phyloP scores from a whole-genome alignment of 306 rosid species.

The Prinsepia uniflora region DNA sequence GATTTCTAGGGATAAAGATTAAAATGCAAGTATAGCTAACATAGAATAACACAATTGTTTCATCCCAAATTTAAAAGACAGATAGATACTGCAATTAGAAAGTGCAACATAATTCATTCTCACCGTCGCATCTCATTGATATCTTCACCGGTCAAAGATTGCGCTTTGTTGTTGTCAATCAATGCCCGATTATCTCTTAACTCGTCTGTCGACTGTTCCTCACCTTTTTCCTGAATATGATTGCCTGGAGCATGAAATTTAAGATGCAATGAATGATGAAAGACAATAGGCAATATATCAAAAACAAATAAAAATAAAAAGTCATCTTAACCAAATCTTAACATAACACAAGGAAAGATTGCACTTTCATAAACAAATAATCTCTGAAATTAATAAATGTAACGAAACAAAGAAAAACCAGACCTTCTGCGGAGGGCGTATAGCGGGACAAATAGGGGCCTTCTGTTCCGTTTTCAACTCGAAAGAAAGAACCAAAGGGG shows the following conservation, averaged over 20 bases:
- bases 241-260: conserved; percentile 27
- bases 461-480: conserved; percentile 47
- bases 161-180: conserved; percentile 80
- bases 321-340: not conserved
- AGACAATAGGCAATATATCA: not conserved
- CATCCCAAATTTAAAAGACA: not conserved
- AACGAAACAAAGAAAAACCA: not conserved
- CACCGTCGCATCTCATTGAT: conserved; percentile 75
- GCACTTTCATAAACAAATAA: not conserved
- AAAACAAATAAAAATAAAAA: not conserved
- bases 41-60: not conserved
- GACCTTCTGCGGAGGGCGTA: conserved; percentile 50
- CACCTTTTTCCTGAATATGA: conserved; percentile 36
- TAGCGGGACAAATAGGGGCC: conserved; percentile 50
- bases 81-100: not conserved
- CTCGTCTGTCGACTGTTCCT: conserved; percentile 39
- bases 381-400: too few species aligned
- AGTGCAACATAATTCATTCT: conserved; percentile 12
- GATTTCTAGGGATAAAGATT: not conserved
- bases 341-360: not conserved
- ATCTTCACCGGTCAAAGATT: conserved; percentile 80
- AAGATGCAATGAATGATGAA: not conserved
- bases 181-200: conserved; percentile 64
- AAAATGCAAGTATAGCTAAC: not conserved
- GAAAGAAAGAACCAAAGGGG: conserved; percentile 75